Conservation (phyloP, 257 asterid species). For the Jacaranda mimosifolia region DNA sequence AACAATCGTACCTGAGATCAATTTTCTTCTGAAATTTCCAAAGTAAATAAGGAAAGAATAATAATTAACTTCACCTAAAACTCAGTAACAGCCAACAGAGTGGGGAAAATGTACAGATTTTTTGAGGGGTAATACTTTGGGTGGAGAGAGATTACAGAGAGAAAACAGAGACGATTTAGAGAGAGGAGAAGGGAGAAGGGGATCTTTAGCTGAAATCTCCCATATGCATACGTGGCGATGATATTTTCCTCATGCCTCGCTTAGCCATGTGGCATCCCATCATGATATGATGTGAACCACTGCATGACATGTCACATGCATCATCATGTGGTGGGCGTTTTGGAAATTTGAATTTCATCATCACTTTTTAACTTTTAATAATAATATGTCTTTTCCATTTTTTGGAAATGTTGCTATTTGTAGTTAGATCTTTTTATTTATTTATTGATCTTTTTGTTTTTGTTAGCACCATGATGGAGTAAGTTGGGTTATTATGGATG, state of each 20-base stretch:
- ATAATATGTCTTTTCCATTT: too few relatives aligned
- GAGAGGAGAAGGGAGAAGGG: conserved; percentile 41
- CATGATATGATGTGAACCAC: conserved; percentile 15
- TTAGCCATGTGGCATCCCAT: conserved; percentile 45
- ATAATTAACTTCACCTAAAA: background rate
- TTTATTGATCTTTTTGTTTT: too few relatives aligned
- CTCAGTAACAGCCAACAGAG: conserved; percentile 18
- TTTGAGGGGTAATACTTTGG: conserved; percentile 50
- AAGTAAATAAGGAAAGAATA: conserved; percentile 3
- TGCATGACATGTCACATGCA: background rate
- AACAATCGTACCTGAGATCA: conserved; percentile 35
- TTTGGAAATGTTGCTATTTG: background rate
- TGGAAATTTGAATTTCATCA: too few relatives aligned
- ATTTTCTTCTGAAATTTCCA: conserved; percentile 20
- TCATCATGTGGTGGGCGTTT: background rate
- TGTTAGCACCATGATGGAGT: background rate
- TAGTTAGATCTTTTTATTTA: background rate
- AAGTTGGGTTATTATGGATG: too few relatives aligned
- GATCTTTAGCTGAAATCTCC: conserved; percentile 88
- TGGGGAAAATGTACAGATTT: conserved; percentile 35
- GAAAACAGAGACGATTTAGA: conserved; percentile 24
- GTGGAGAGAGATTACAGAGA: conserved; percentile 69
- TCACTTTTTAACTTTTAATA: too few relatives aligned
- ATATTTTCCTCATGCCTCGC: conserved; percentile 61
- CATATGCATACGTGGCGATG: conserved; percentile 74